Evolutionary conservation across 768 basidiomycete genomes (phyloP).

Genomic region (Roridomyces roridus): DNA sequence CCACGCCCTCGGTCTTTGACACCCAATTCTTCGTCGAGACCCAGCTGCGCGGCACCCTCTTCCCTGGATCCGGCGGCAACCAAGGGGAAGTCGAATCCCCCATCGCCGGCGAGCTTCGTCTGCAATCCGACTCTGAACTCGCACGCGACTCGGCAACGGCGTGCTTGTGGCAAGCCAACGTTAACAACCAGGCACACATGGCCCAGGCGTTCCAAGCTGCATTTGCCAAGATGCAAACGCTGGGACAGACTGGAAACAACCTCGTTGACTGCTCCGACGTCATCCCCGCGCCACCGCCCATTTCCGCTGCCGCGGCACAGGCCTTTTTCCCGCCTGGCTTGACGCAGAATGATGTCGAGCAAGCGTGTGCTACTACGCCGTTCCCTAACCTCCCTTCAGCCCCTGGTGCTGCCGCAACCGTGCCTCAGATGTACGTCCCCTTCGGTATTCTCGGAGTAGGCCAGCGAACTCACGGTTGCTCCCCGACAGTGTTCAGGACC

Average conservation of each 20-base stretch:
- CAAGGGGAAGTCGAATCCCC: conserved; percentile 27
- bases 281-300: conserved; percentile 32
- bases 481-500: no score
- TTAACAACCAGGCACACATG: conserved; percentile 32
- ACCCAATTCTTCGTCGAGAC: conserved; percentile 31
- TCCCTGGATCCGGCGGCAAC: conserved; percentile 31
- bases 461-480: no score
- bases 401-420: no score
- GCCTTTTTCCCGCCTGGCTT: no score
- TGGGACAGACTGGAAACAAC: conserved; percentile 33
- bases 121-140: conserved; percentile 25
- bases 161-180: conserved; percentile 43
- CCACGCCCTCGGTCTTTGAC: no score
- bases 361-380: no score
- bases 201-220: conserved; percentile 32
- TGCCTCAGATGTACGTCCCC: no score
- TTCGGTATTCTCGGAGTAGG: no score
- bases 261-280: conserved; percentile 45
- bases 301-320: background rate
- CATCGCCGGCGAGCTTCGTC: conserved; percentile 25
- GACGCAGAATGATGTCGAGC: no score
- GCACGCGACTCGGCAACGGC: conserved; percentile 33
- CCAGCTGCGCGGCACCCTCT: conserved; percentile 33
- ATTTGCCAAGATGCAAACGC: conserved; percentile 38
- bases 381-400: no score